Base-by-base conservation (phyloP, 2,329 filamentous ascomycete genomes). In the Ophiostoma montium region DNA sequence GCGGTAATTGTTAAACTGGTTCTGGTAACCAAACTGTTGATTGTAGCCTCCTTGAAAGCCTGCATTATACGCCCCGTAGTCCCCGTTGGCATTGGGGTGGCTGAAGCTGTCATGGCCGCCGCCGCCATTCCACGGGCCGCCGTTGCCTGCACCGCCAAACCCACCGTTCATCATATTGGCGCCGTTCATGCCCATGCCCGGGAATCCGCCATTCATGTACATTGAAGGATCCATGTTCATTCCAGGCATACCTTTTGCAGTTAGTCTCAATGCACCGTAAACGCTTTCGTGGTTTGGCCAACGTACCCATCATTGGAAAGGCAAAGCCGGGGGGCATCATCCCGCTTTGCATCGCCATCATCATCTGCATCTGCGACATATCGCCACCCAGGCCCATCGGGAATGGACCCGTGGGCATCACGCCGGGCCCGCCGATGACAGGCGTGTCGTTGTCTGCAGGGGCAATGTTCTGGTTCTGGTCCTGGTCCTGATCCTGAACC, bases 81-180 rank as follows among this genome's bases (percentile, higher is more conserved):
- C 82, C 84, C 81, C 80, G 74, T 75, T 74, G 69, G 79, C 80
- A 84, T 79, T 86, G 84, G 79, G 76, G 76, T 82, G 71, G 80
- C 80, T 88, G 81, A 79, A 86, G 83, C 86, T 87, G 86, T 86
- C 82, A 82, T 84, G 82, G 74, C 79, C 78, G 74, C 79, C 78
- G 74, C 79, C 78, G 74, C 79, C 78, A 81, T 82, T 84, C 83
- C 82, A 87, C 39, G 39, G 39, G 82, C 82, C 86, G 72, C 80
- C 86, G 72, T 80, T 82, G 76, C 78, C 77, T 69, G 77, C 76
- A 67, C 78, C 78, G 69, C 78, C 76, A 68, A 79, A 80, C 62
- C 80, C 78, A 70, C 79, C 85, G 76, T 63, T 77, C 75, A 61
- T 60, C 84, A 90, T 86, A 66, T 76, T 82, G 79, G 84, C 82